Percentiles rank a stretch among this genome's conserved stretches.
phyloP scores from a whole-genome alignment of 441 rosid species.

The Erodium texanum region DNA sequence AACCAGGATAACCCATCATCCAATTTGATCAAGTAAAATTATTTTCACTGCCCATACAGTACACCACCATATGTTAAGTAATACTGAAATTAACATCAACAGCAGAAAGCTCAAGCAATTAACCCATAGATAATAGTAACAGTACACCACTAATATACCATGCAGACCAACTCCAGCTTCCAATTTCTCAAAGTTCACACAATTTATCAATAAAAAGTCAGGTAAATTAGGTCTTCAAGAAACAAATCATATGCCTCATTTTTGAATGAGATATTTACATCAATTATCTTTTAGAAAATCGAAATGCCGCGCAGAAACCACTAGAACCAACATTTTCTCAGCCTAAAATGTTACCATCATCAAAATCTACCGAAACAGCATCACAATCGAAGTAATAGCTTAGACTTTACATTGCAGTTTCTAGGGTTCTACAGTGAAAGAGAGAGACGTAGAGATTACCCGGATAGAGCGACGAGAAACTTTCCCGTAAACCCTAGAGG shows the following conservation, averaged over 20 bases:
- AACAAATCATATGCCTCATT: background rate
- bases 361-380: background rate
- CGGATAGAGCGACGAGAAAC: background rate
- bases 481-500: conserved; percentile 2
- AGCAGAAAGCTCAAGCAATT: background rate
- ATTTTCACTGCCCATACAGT: too few relatives aligned
- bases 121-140: too few relatives aligned
- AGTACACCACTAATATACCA: too few relatives aligned
- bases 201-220: background rate
- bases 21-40: background rate
- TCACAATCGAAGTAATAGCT: background rate
- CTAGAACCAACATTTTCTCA: background rate
- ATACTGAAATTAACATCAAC: background rate
- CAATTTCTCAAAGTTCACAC: background rate
- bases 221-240: background rate
- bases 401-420: background rate
- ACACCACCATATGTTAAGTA: background rate
- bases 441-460: too few relatives aligned
- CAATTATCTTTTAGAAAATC: background rate
- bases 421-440: background rate
- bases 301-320: background rate
- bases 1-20: background rate
- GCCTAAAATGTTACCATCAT: background rate
- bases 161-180: background rate
- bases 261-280: background rate